A percentile compares a stretch with the other conserved stretches of the same genome.
Conservation (phyloP, 139 green algal genomes). For the Asterochloris erici region DNA sequence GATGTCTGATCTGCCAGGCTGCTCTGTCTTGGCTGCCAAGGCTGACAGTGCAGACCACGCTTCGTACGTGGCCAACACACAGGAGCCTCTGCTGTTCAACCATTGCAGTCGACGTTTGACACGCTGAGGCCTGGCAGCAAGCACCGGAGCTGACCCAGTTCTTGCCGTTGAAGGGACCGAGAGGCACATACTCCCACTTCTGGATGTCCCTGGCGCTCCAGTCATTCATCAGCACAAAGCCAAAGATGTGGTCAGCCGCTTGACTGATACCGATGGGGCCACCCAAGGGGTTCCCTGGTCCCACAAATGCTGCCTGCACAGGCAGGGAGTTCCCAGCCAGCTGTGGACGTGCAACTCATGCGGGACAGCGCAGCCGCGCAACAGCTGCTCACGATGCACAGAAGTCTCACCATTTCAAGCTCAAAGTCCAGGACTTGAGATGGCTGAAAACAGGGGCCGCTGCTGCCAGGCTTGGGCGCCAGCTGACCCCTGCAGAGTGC, state of each 20-base stretch:
- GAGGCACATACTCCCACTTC: slow-evolving; percentile 88
- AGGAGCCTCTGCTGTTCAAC: no score
- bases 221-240: slow-evolving; percentile 93
- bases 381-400: neutral
- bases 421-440: slow-evolving; percentile 81
- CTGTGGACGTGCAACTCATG: neutral
- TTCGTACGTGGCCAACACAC: no score
- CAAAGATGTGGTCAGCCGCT: slow-evolving; percentile 84
- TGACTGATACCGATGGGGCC: slow-evolving; percentile 44
- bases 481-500: slow-evolving; percentile 42
- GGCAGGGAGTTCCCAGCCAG: neutral
- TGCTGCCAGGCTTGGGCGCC: neutral
- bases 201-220: slow-evolving; percentile 95
- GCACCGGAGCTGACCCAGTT: slow-evolving; percentile 67
- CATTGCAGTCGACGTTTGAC: no score
- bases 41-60: no score
- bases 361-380: neutral
- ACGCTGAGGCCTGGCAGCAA: neutral
- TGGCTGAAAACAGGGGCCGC: slow-evolving; percentile 32
- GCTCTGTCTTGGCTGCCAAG: no score
- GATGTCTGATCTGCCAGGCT: no score
- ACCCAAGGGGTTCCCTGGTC: slow-evolving; percentile 76
- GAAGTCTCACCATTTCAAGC: slow-evolving; percentile 81
- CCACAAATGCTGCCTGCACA: slow-evolving; percentile 66
- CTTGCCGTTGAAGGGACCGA: slow-evolving; percentile 93